phyloP scores from a whole-genome alignment of 83 land plant species.

The Diphasiastrum complanatum region DNA sequence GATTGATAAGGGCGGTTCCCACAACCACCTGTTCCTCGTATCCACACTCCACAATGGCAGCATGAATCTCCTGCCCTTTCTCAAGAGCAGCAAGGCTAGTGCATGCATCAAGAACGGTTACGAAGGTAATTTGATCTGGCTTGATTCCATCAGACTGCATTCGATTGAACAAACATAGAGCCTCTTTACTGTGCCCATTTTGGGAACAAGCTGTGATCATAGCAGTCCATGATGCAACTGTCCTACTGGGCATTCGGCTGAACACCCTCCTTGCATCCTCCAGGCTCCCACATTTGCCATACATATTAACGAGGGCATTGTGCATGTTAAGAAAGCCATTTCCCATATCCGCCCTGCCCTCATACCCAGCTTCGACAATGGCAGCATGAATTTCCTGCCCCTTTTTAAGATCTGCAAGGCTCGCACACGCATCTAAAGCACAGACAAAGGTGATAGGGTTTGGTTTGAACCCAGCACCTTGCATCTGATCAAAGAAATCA shows the following conservation, averaged over 20 bases:
- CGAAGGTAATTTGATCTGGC: slow-evolving; percentile 11
- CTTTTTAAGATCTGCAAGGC: too few relatives aligned
- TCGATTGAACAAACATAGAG: background rate
- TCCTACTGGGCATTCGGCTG: background rate
- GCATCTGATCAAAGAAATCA: too few relatives aligned
- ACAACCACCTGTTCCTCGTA: slow-evolving; percentile 1
- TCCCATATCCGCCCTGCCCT: too few relatives aligned
- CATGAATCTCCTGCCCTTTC: slow-evolving; percentile 2
- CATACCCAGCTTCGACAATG: too few relatives aligned
- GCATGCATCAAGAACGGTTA: background rate
- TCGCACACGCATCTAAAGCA: too few relatives aligned
- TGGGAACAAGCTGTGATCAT: slow-evolving; percentile 1
- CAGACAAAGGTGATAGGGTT: too few relatives aligned
- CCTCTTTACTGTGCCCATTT: background rate
- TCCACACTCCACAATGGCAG: slow-evolving; percentile 1
- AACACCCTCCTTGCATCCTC: slow-evolving; percentile 2
- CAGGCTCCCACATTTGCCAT: slow-evolving; percentile 2
- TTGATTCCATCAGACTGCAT: slow-evolving; percentile 4
- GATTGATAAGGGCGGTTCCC: background rate
- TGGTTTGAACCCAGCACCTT: too few relatives aligned
- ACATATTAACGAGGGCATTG: slow-evolving; percentile 9
- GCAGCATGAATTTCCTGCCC: too few relatives aligned
- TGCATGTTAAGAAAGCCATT: too few relatives aligned
- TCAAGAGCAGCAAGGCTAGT: slow-evolving; percentile 1
- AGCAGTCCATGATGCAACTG: slow-evolving; percentile 10